Conservation (phyloP, 352 stramenopile species). For the Pythium sp. region DNA sequence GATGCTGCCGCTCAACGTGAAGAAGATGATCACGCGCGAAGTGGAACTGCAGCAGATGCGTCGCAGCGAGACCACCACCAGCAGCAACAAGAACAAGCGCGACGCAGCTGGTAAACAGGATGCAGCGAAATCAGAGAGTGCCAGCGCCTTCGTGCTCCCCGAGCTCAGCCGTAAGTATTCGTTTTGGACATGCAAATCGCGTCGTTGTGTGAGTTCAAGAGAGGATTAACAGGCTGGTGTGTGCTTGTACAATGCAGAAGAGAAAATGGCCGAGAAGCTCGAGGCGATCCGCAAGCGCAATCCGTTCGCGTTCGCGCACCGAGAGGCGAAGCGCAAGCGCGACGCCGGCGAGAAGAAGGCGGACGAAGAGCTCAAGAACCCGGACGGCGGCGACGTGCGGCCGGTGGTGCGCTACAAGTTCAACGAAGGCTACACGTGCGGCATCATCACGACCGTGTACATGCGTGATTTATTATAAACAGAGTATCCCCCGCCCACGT, state of each 20-base stretch:
- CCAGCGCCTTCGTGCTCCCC: slow-evolving; percentile 45
- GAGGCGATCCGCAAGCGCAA: slow-evolving; percentile 68
- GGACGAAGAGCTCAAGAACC: slow-evolving; percentile 21
- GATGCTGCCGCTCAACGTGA: slow-evolving; percentile 55
- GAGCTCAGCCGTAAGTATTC: slow-evolving; percentile 48
- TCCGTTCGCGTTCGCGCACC: slow-evolving; percentile 76
- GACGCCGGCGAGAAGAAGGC: slow-evolving; percentile 41
- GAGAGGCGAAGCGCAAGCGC: slow-evolving; percentile 78
- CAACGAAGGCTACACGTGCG: slow-evolving; percentile 89
- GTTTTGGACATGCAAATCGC: background rate
- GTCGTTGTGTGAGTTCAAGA: too few species aligned
- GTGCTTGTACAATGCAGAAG: slow-evolving; percentile 29
- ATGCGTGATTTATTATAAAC: slow-evolving; percentile 81
- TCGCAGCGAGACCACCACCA: slow-evolving; percentile 45
- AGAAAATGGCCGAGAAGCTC: slow-evolving; percentile 57
- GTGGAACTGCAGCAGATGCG: slow-evolving; percentile 82
- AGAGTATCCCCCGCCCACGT: background rate
- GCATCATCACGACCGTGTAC: slow-evolving; percentile 87
- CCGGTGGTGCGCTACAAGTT: slow-evolving; percentile 82
- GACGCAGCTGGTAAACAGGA: slow-evolving; percentile 10
- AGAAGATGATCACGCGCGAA: slow-evolving; percentile 79
- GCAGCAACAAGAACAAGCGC: slow-evolving; percentile 2
- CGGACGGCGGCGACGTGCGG: slow-evolving; percentile 22
- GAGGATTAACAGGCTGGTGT: background rate
- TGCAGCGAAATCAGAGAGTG: slow-evolving; percentile 19